Conservation (phyloP, 2,329 filamentous ascomycete species). For the Dactylellina parvicollis region DNA sequence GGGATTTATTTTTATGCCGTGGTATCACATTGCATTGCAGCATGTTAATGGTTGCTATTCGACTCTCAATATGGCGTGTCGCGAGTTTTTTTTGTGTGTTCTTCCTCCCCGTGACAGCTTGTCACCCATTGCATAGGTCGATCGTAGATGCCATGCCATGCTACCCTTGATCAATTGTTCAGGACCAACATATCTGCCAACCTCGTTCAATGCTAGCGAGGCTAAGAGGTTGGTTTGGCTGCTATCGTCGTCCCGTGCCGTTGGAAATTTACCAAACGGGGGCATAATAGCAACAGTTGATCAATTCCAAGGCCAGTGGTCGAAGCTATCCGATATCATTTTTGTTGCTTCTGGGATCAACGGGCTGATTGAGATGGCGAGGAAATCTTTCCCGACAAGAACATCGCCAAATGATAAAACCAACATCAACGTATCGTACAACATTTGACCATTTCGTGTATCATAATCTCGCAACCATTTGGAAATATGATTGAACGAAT, state of each 20-base stretch:
- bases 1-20: constrained; percentile 25
- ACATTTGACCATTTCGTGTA: neutral
- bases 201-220: neutral
- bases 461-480: neutral
- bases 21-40: constrained; percentile 23
- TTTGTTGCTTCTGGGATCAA: no score
- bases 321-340: no score
- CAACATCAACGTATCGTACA: neutral
- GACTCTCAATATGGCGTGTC: no score
- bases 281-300: no score
- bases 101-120: no score
- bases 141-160: neutral
- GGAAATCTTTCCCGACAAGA: constrained; percentile 19
- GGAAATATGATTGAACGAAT: no score
- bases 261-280: no score
- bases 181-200: neutral
- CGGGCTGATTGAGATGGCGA: neutral
- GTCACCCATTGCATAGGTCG: no score
- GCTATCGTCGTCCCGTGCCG: neutral
- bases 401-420: neutral
- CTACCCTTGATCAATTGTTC: neutral
- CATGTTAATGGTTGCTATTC: neutral
- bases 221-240: neutral
- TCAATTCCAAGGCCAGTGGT: no score
- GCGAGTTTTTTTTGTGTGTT: no score